Base-by-base conservation (phyloP, 228 moss, liverwort and hornwort genomes). In the Sphagnum magellanicum region DNA sequence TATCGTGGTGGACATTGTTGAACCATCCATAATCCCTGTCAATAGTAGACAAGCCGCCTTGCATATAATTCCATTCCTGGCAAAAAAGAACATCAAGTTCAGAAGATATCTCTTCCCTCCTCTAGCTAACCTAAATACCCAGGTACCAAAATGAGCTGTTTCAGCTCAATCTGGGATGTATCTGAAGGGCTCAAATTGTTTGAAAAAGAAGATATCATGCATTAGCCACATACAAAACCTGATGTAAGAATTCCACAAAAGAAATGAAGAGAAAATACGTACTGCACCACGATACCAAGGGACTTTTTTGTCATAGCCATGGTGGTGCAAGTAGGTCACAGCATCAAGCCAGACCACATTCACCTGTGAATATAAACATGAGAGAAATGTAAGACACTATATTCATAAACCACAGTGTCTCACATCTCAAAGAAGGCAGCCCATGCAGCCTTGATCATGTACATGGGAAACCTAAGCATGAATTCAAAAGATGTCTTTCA, bases 21-120 rank as follows among this genome's bases (percentile, higher is more conserved):
- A 91, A 74, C 87, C 79, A 82, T 49, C 91, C 91, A 58, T 84
- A 91, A 70, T 91, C 91, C 59, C 91, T 79, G 49, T 91, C 91
- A 65, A 91, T 87, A 10, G 91, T 91, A 6, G 91, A 91, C 47
- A 91, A 74, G 63, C 89, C 91, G 6, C 91, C 91, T 47, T 68
- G 88, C 86, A 91, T 79, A 52, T 89, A 91, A 70, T 86, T 91
- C 91, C 91, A 91, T 53, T 91, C 91, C 88, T 88, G 73, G 16
- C 4, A 1, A 8, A 32, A 32, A 32, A 32, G 32, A 32, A 32
- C 32, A 32, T 55, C 55, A 55, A 12, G 12, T 2, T 8, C 55
- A 55, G 12, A 55, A 32, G 32, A 32, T 32, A 32, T 32, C 32
- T 32, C 32, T 32, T 32, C 32, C 32, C 32, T 32, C 32, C 32